These are phyloP conservation scores for Geoglossum cookeanum DNA, from an alignment of 2,329 filamentous ascomycete genomes.

Conservation along the genomic window DNA sequence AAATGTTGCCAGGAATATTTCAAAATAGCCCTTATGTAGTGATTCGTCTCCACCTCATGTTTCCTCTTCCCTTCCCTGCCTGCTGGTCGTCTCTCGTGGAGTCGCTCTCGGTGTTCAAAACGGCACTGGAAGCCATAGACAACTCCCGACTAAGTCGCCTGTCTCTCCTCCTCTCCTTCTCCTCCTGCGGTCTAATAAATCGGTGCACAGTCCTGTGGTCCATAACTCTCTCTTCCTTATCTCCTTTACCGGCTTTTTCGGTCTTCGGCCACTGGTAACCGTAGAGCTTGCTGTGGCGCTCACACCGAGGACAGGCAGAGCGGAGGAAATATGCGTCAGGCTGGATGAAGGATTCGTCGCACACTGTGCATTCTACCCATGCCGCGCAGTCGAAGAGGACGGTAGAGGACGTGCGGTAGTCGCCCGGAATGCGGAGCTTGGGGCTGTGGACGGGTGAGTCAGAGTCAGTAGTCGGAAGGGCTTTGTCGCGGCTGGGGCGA, in stretches of 20 bases:
- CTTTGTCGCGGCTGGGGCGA: background rate
- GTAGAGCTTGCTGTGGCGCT: constrained; percentile 88
- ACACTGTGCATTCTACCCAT: constrained; percentile 83
- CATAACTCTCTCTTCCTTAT: constrained; percentile 48
- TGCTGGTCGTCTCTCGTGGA: background rate
- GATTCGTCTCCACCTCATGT: background rate
- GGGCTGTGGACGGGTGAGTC: background rate
- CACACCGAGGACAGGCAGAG: constrained; percentile 75
- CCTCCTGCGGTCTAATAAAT: constrained; percentile 55
- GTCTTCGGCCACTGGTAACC: constrained; percentile 95
- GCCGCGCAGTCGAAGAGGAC: constrained; percentile 58
- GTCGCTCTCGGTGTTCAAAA: background rate
- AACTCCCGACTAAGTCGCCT: background rate
- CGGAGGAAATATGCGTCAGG: constrained; percentile 72
- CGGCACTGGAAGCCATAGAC: background rate
- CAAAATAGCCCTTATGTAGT: background rate
- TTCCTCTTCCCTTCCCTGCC: background rate
- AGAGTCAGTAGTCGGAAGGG: background rate
- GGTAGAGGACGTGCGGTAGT: constrained; percentile 65
- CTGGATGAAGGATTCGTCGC: constrained; percentile 68
- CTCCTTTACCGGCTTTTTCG: constrained; percentile 53
- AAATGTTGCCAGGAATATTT: no score
- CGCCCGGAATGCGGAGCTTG: constrained; percentile 40
- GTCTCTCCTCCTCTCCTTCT: constrained; percentile 18
- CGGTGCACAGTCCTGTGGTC: constrained; percentile 80